Conservation (phyloP, 2,329 filamentous ascomycete species). For the Fusarium clavum region DNA sequence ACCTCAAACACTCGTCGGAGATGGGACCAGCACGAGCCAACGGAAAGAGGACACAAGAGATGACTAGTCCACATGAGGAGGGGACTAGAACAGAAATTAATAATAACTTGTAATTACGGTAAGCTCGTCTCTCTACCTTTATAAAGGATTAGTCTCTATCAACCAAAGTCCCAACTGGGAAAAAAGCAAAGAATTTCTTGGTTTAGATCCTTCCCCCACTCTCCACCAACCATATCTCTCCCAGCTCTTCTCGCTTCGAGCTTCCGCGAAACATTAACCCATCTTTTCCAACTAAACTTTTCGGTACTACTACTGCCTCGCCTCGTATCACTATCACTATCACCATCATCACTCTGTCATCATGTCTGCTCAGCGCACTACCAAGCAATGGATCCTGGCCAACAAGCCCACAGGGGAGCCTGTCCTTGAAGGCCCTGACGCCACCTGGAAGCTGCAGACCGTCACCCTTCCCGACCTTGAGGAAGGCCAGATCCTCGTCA, state of each 20-base stretch:
- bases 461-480: constrained; percentile 42
- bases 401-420: constrained; percentile 45
- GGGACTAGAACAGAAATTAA: not conserved
- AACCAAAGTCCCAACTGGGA: not conserved
- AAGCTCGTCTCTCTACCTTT: constrained; percentile 19
- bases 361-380: constrained; percentile 45
- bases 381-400: constrained; percentile 49
- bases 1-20: constrained; percentile 5
- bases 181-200: not conserved
- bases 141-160: constrained; percentile 11
- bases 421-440: constrained; percentile 43
- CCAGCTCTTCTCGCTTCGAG: not conserved
- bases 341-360: not conserved
- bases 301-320: not conserved
- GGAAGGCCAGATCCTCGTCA: constrained; percentile 46
- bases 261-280: constrained; percentile 10
- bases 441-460: constrained; percentile 45
- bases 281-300: not conserved
- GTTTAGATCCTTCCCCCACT: not conserved
- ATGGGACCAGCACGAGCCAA: constrained; percentile 28
- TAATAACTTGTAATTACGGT: constrained; percentile 4
- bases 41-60: constrained; percentile 11
- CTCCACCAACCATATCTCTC: constrained; percentile 10
- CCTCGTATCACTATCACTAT: not conserved
- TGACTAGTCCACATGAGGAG: constrained; percentile 17